Evolutionary conservation across 73 alveolate genomes (phyloP), one percentile per base, ranked within the genome.

Genomic region (Paramecium pentaurelia): DNA sequence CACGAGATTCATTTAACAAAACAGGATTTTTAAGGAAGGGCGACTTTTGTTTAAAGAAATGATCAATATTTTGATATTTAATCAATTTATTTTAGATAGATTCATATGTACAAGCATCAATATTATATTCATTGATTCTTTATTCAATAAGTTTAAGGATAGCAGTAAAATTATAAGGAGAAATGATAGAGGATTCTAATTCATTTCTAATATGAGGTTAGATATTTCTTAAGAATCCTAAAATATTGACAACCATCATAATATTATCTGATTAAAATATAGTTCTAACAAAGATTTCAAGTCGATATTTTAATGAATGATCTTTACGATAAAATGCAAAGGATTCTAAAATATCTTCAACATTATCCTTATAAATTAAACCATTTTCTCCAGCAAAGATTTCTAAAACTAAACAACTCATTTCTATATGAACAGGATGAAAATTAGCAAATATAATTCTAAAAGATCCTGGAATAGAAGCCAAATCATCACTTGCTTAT

Each of bases 371-470:
- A 36, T 18, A 75, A 38, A 75, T 75, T 0, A 75, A 20, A 5
- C 88, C 88, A 38, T 75, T 38, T 38, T 36, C 58, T 37, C 88
- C 88, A 12, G 68, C 88, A 75, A 75, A 75, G 34, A 75, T 34
- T 18, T 75, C 88, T 9, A 75, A 18, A 18, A 75, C 88, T 20
- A 75, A 8, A 11, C 88, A 75, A 38, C 88, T 75, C 88, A 75
- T 38, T 75, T 75, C 88, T 2, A 75, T 42, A 36, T 75, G 88
- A 42, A 75, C 60, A 42, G 88, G 88, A 22, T 75, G 88, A 42
- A 75, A 75, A 42, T 75, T 75, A 36, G 88, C 58, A 75, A 75
- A 75, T 42, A 75, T 38, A 3, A 75, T 75, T 37, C 60, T 75
- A 20, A 75, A 75, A 7, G 88, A 36, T 75, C 88, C 88, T 0